These are phyloP conservation scores for Fusarium subglutinans DNA, from an alignment of 2,329 filamentous ascomycete genomes.

Conservation along the genomic window DNA sequence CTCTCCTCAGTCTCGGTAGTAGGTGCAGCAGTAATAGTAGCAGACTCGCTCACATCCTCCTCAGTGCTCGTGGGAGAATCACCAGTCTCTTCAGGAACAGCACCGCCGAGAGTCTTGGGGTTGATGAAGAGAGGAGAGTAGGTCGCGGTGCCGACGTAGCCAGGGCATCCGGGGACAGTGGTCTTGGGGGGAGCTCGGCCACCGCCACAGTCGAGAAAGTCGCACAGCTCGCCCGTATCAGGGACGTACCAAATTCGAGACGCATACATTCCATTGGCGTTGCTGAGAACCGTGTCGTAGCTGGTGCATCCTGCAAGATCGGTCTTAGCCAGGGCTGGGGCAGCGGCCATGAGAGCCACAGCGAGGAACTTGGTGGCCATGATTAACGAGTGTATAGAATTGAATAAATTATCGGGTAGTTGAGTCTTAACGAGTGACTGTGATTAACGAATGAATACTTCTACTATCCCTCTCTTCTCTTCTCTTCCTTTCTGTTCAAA, in stretches of 20 bases:
- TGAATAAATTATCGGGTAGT: neutral
- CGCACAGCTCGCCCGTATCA: slow-evolving; percentile 71
- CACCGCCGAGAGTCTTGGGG: slow-evolving; percentile 39
- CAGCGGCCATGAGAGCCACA: slow-evolving; percentile 43
- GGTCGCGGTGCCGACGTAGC: slow-evolving; percentile 64
- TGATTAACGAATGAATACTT: slow-evolving; percentile 6
- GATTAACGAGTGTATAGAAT: slow-evolving; percentile 23
- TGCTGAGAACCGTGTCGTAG: slow-evolving; percentile 46
- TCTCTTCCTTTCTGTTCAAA: neutral
- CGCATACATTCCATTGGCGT: slow-evolving; percentile 50
- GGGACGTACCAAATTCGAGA: slow-evolving; percentile 69
- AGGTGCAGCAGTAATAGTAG: slow-evolving; percentile 33
- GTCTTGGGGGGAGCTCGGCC: slow-evolving; percentile 72
- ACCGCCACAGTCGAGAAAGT: slow-evolving; percentile 72
- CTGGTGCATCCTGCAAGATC: slow-evolving; percentile 58
- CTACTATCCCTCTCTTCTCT: neutral
- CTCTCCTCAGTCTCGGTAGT: slow-evolving; percentile 15
- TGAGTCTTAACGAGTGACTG: neutral
- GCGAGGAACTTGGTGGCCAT: slow-evolving; percentile 43
- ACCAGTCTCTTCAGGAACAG: slow-evolving; percentile 5
- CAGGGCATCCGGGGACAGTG: slow-evolving; percentile 67
- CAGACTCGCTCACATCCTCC: slow-evolving; percentile 6
- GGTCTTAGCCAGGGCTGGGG: slow-evolving; percentile 53
- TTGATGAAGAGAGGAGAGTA: slow-evolving; percentile 62
- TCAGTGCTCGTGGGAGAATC: neutral